phyloP scores from a whole-genome alignment of 1,284 basidiomycete genomes.

The Agaricales sp. region DNA sequence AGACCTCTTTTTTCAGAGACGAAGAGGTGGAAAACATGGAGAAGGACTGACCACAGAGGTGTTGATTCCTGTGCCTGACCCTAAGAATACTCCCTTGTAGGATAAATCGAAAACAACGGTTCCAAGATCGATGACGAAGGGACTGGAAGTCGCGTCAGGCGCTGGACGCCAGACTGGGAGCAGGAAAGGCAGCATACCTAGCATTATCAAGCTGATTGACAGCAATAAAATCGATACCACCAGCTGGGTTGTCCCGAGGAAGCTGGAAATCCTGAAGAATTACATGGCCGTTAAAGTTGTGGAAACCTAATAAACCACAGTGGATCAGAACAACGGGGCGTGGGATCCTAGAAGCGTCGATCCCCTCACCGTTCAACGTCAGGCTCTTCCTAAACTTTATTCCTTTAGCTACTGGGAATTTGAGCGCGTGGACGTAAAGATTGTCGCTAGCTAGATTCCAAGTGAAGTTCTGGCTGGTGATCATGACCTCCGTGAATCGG shows the following conservation, averaged over 20 bases:
- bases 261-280: slow-evolving; percentile 54
- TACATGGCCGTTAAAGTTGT: slow-evolving; percentile 54
- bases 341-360: neutral
- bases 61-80: slow-evolving; percentile 42
- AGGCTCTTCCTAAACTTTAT: slow-evolving; percentile 52
- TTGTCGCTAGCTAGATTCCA: slow-evolving; percentile 55
- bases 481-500: slow-evolving; percentile 47
- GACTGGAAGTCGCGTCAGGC: slow-evolving; percentile 25
- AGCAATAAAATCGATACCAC: slow-evolving; percentile 60
- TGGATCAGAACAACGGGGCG: slow-evolving; percentile 1
- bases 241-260: slow-evolving; percentile 59
- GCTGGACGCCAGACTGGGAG: neutral
- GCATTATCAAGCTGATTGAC: slow-evolving; percentile 52
- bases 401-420: slow-evolving; percentile 53
- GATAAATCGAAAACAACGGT: slow-evolving; percentile 56
- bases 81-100: slow-evolving; percentile 52
- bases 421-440: slow-evolving; percentile 57
- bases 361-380: slow-evolving; percentile 34
- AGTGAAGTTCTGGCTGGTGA: slow-evolving; percentile 60
- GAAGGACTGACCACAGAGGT: slow-evolving; percentile 35
- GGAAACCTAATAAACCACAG: slow-evolving; percentile 34
- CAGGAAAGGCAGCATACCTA: slow-evolving; percentile 27
- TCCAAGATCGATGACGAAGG: slow-evolving; percentile 63
- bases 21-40: neutral
- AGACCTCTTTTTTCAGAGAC: neutral